Base-by-base conservation (phyloP, 495 filamentous ascomycete genomes). In the Trichoderma erinaceum region DNA sequence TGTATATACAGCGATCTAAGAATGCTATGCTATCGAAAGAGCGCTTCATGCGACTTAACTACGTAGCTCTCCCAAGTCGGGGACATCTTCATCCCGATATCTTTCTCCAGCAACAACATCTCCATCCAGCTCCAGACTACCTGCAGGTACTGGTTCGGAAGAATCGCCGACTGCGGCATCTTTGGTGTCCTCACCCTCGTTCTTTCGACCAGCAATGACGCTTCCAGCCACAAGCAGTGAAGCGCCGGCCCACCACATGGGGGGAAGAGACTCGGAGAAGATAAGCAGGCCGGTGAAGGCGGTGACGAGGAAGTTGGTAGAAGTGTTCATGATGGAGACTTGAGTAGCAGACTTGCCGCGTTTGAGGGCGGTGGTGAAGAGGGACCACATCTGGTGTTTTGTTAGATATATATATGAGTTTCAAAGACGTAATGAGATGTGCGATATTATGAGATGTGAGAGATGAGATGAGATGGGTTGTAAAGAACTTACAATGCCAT, bases 261-360 rank as follows among this genome's bases (percentile, higher is more conserved):
- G 88, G 11, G 77, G 73, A 41, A 83, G 69, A 27, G 75, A 48
- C 69, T 83, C 67, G 52, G 77, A 74, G 69, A 80, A 78, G 73
- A 75, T 76, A 68, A 68, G 70, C 70, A 74, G 66, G 46, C 95
- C 93, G 29, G 96, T 77, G n/a, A 98, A 64, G 12, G 95, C 95
- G 1, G 94, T 97, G 66, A 95, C 76, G 71, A 97, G 80, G 80
- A 99, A 99, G 80, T 99, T 99, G 15, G 91, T 82, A 29, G 90
- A 90, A 4, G 94, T 97, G 74, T 99, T 99, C 69, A 97, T 89
- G 75, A 99, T 90, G 43, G 88, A 90, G 56, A 97, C 95, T 71
- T 93, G 92, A 0, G 91, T 93, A 8, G 95, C 96, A 1, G 92
- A 96, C 44, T 89, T 82, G 1, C 89, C 90, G 38, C 88, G 87